Percentiles rank a stretch among this genome's conserved stretches.
These are phyloP conservation scores for Symbiotaphrina buchneri DNA, from an alignment of 495 filamentous ascomycete species.

Conservation along the genomic window DNA sequence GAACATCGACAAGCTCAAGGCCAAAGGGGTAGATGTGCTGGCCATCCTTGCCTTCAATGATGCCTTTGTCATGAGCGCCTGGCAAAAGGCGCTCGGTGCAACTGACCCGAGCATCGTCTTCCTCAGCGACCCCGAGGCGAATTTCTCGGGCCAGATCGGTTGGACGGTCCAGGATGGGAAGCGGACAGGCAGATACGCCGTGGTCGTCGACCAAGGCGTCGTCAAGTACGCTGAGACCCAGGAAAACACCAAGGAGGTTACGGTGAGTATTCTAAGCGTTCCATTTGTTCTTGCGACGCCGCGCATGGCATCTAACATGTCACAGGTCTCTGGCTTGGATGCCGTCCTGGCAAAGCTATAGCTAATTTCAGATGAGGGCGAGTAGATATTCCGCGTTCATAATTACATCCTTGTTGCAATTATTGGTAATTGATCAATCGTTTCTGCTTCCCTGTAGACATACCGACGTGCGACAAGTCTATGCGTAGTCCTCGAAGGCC, in stretches of 20 bases:
- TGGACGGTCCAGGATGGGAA: conserved; percentile 58
- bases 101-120: conserved; percentile 70
- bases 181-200: conserved; percentile 59
- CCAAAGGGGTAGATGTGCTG: conserved; percentile 71
- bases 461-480: too few relatives aligned
- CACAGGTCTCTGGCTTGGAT: conserved; percentile 50
- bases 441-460: too few relatives aligned
- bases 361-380: too few relatives aligned
- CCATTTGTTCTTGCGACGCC: conserved; percentile 8
- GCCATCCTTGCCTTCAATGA: conserved; percentile 80
- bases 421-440: too few relatives aligned
- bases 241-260: conserved; percentile 46
- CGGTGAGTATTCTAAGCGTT: conserved; percentile 26
- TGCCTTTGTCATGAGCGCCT: conserved; percentile 80
- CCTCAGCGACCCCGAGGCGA: conserved; percentile 53
- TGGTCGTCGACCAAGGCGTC: conserved; percentile 79
- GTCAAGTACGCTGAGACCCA: conserved; percentile 61
- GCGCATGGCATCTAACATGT: conserved; percentile 5
- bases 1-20: conserved; percentile 46
- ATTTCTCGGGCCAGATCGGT: conserved; percentile 63
- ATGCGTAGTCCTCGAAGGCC: too few relatives aligned
- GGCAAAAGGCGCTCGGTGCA: conserved; percentile 82
- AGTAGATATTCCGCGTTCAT: too few relatives aligned
- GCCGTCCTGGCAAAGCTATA: conserved; percentile 47
- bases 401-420: too few relatives aligned